A percentile compares a stretch with the other conserved stretches of the same genome.
These are phyloP conservation scores for Solanum hybrid DNA, from an alignment of 305 asterid genomes.

Conservation along the genomic window DNA sequence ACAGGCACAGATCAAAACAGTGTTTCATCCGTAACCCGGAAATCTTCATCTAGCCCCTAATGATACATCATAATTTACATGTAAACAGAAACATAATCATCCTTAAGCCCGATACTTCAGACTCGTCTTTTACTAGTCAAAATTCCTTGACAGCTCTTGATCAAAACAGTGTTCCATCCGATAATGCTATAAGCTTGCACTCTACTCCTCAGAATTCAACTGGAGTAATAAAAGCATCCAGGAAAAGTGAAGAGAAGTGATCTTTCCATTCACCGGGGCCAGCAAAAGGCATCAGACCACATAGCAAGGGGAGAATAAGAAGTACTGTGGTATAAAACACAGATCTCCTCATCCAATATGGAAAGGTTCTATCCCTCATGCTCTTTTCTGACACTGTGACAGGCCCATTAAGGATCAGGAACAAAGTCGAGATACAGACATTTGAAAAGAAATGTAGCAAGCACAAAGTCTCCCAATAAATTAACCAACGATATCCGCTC, in stretches of 20 bases:
- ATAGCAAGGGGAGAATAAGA: constrained; percentile 52
- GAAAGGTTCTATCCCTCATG: constrained; percentile 12
- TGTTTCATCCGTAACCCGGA: background rate
- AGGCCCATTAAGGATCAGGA: constrained; percentile 55
- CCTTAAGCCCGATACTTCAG: background rate
- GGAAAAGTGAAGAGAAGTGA: constrained; percentile 38
- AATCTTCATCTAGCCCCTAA: background rate
- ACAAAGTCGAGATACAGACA: constrained; percentile 39
- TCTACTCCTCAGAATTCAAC: constrained; percentile 18
- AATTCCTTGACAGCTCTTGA: background rate
- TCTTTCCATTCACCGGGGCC: constrained; percentile 58
- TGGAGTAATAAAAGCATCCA: constrained; percentile 4
- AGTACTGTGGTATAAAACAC: constrained; percentile 24
- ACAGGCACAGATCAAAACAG: background rate
- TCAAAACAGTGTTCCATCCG: background rate
- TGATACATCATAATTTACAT: background rate
- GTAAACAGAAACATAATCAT: background rate
- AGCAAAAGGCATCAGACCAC: constrained; percentile 84
- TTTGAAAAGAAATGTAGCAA: constrained; percentile 55
- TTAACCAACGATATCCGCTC: constrained; percentile 57
- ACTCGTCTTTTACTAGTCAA: background rate
- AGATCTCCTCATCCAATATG: constrained; percentile 52
- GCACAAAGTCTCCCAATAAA: constrained; percentile 62
- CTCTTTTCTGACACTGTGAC: constrained; percentile 30
- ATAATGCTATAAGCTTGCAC: background rate